These are phyloP conservation scores for Lentithecium fluviatile DNA, from an alignment of 495 filamentous ascomycete genomes.

Conservation along the genomic window DNA sequence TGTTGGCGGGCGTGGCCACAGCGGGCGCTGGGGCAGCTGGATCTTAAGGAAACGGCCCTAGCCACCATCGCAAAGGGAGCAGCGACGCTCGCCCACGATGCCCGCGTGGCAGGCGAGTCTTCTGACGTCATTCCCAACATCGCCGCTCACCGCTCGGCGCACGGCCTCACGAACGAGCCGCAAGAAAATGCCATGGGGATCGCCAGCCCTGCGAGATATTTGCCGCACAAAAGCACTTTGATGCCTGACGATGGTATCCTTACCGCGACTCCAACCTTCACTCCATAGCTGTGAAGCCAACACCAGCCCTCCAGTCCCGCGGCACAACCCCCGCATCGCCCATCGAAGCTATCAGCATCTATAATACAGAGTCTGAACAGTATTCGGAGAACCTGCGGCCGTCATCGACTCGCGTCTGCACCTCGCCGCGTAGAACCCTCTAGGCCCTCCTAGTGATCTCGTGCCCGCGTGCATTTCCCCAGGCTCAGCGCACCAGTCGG, in stretches of 20 bases:
- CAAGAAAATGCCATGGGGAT: slow-evolving; percentile 9
- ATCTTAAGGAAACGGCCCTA: slow-evolving; percentile 13
- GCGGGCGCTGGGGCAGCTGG: not conserved
- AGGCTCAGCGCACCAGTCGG: too few relatives aligned
- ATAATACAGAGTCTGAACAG: too few relatives aligned
- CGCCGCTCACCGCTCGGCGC: not conserved
- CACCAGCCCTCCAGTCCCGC: too few relatives aligned
- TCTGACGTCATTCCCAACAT: not conserved
- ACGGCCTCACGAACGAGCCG: slow-evolving; percentile 5
- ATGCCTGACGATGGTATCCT: too few relatives aligned
- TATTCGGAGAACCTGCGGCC: too few relatives aligned
- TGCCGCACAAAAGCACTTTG: slow-evolving; percentile 20
- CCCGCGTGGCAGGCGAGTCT: not conserved
- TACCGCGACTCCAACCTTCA: too few relatives aligned
- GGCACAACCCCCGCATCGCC: too few relatives aligned
- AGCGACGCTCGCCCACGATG: not conserved
- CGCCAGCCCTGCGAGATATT: not conserved
- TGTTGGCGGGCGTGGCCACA: not conserved
- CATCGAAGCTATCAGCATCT: too few relatives aligned
- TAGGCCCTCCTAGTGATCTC: too few relatives aligned
- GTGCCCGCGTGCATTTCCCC: too few relatives aligned
- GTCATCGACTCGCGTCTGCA: not conserved
- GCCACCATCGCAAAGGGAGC: not conserved
- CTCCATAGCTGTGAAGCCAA: too few relatives aligned
- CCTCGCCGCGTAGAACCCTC: too few relatives aligned